phyloP scores from a whole-genome alignment of 2,329 filamentous ascomycete species.

The Ascochyta viciae-villosae region DNA sequence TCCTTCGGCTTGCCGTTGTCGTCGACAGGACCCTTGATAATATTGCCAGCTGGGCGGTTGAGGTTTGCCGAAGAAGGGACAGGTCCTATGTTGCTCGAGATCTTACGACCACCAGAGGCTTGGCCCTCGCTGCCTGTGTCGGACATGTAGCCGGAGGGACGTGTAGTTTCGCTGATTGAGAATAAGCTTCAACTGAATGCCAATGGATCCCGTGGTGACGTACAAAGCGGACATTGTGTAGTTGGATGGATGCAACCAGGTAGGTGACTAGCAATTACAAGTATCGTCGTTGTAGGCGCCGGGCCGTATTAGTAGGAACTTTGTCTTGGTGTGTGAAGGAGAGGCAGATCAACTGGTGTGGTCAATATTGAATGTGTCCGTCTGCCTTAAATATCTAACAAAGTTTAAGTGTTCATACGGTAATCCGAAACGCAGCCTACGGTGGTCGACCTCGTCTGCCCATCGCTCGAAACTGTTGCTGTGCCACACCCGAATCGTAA shows the following conservation, averaged over 20 bases:
- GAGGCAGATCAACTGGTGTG: conserved; percentile 39
- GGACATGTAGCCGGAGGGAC: conserved; percentile 41
- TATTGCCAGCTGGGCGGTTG: conserved; percentile 49
- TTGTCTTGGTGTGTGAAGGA: conserved; percentile 18
- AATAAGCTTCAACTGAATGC: conserved; percentile 6
- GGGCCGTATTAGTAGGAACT: neutral
- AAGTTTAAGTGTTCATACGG: neutral
- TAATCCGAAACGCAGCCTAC: neutral
- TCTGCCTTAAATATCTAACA: conserved; percentile 37
- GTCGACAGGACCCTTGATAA: conserved; percentile 65
- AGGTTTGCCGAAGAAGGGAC: conserved; percentile 51
- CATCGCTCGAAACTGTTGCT: conserved; percentile 28
- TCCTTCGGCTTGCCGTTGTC: conserved; percentile 65
- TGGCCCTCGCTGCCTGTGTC: conserved; percentile 52
- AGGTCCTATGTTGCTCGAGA: conserved; percentile 36
- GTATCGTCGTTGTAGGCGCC: conserved; percentile 10
- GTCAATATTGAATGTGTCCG: conserved; percentile 11
- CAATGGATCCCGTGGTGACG: neutral
- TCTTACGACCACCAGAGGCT: conserved; percentile 49
- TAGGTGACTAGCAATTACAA: conserved; percentile 7
- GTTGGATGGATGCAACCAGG: neutral
- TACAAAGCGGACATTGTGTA: conserved; percentile 43
- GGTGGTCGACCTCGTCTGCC: neutral
- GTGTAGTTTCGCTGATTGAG: conserved; percentile 33
- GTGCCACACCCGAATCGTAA: conserved; percentile 33